These are phyloP conservation scores for Botrytis fragariae DNA, from an alignment of 2,329 filamentous ascomycete species.

Conservation along the genomic window DNA sequence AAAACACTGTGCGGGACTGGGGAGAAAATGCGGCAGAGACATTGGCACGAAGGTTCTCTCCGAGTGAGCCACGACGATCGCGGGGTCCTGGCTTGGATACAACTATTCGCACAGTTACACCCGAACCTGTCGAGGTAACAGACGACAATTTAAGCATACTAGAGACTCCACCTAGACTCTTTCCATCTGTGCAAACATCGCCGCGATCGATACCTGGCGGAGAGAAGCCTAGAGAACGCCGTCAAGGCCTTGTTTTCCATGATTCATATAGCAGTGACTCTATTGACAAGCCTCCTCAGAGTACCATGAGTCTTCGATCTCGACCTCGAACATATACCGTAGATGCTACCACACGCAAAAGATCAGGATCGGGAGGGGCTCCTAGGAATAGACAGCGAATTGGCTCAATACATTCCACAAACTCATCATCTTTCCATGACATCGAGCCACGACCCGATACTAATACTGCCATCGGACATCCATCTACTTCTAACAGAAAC, in stretches of 20 bases:
- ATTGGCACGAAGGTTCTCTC: slow-evolving; percentile 28
- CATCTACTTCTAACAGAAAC: slow-evolving; percentile 38
- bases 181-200: slow-evolving; percentile 46
- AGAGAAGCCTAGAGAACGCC: slow-evolving; percentile 43
- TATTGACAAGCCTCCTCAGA: slow-evolving; percentile 24
- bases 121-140: slow-evolving; percentile 48
- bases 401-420: slow-evolving; percentile 66
- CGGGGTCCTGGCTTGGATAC: slow-evolving; percentile 39
- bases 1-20: slow-evolving; percentile 35
- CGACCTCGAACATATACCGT: slow-evolving; percentile 51
- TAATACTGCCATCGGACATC: slow-evolving; percentile 42
- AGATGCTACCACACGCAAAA: slow-evolving; percentile 41
- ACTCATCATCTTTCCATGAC: slow-evolving; percentile 53
- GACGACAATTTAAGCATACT: slow-evolving; percentile 27
- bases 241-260: slow-evolving; percentile 61
- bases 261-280: slow-evolving; percentile 50
- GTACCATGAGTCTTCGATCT: slow-evolving; percentile 37
- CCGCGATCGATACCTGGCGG: slow-evolving; percentile 48
- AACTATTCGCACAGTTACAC: slow-evolving; percentile 64
- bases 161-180: slow-evolving; percentile 10
- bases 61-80: slow-evolving; percentile 29
- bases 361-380: slow-evolving; percentile 41
- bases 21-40: slow-evolving; percentile 35
- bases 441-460: slow-evolving; percentile 42
- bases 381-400: slow-evolving; percentile 59